Percentiles rank a stretch among this genome's conserved stretches.
These are phyloP conservation scores for Sugiyamaella pinicola DNA, from an alignment of 1,139 yeast species.

Conservation along the genomic window DNA sequence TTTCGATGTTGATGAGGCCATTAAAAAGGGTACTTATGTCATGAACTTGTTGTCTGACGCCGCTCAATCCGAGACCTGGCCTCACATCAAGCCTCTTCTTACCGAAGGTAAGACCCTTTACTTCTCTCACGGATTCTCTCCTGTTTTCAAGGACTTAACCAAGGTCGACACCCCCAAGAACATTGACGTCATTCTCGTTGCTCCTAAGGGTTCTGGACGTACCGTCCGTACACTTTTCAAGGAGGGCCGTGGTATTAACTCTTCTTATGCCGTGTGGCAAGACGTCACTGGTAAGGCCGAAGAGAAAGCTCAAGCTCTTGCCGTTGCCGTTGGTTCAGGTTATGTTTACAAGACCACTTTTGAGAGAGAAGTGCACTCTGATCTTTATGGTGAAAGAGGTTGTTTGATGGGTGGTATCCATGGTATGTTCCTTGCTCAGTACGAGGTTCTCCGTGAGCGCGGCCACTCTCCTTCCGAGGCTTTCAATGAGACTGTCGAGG, in stretches of 20 bases:
- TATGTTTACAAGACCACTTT: conserved; percentile 99
- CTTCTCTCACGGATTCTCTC: conserved; percentile 99
- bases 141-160: conserved; percentile 97
- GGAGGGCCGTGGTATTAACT: conserved; percentile 99
- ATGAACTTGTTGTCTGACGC: conserved; percentile 99
- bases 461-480: conserved; percentile 99
- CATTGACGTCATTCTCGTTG: conserved; percentile 96
- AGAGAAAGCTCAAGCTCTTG: conserved; percentile 97
- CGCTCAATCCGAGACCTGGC: conserved; percentile 99
- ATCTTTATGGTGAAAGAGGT: conserved; percentile 99
- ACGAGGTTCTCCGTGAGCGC: conserved; percentile 98
- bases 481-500: conserved; percentile 99
- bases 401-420: conserved; percentile 99
- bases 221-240: conserved; percentile 98
- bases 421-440: conserved; percentile 99
- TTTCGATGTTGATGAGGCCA: conserved; percentile 93
- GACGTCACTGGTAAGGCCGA: conserved; percentile 99
- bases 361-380: conserved; percentile 98
- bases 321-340: conserved; percentile 99
- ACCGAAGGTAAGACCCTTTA: conserved; percentile 97
- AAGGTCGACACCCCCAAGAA: conserved; percentile 93
- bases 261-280: conserved; percentile 98
- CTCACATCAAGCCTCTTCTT: conserved; percentile 78
- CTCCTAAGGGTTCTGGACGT: conserved; percentile 99
- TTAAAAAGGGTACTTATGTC: conserved; percentile 84